These are phyloP conservation scores for Phylloporus sp. DNA, from an alignment of 768 basidiomycete genomes.

Conservation along the genomic window DNA sequence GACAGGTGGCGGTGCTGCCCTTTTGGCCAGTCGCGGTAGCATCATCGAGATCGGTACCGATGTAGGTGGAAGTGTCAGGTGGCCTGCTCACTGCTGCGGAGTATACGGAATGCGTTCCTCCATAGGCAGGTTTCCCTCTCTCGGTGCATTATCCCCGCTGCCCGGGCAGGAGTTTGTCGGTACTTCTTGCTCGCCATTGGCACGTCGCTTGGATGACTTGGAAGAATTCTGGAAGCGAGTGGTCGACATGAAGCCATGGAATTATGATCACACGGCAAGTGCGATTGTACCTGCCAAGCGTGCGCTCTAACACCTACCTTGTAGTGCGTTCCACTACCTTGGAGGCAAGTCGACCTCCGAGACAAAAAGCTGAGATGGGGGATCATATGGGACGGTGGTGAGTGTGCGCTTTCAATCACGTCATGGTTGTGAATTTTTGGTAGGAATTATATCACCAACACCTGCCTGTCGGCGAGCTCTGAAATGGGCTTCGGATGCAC, in stretches of 20 bases:
- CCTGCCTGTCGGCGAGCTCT: constrained; percentile 40
- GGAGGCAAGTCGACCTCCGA: constrained; percentile 34
- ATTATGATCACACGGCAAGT: constrained; percentile 40
- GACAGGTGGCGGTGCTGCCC: constrained; percentile 47
- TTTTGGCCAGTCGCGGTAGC: constrained; percentile 42
- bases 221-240: constrained; percentile 41
- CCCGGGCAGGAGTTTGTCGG: constrained; percentile 39
- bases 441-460: constrained; percentile 36
- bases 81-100: constrained; percentile 46
- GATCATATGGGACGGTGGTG: constrained; percentile 40
- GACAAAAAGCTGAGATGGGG: constrained; percentile 37
- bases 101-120: constrained; percentile 40
- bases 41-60: constrained; percentile 46
- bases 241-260: constrained; percentile 38
- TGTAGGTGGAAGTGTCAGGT: constrained; percentile 45
- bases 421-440: not conserved
- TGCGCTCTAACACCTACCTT: not conserved
- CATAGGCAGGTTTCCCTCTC: constrained; percentile 34
- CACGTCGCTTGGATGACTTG: constrained; percentile 38
- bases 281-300: not conserved
- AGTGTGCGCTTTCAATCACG: not conserved
- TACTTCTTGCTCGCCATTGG: constrained; percentile 37
- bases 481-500: constrained; percentile 29
- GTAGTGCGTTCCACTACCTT: constrained; percentile 41
- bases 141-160: constrained; percentile 27